Evolutionary conservation across 441 rosid species (phyloP).

Genomic region (Syzygium syzygioides): DNA sequence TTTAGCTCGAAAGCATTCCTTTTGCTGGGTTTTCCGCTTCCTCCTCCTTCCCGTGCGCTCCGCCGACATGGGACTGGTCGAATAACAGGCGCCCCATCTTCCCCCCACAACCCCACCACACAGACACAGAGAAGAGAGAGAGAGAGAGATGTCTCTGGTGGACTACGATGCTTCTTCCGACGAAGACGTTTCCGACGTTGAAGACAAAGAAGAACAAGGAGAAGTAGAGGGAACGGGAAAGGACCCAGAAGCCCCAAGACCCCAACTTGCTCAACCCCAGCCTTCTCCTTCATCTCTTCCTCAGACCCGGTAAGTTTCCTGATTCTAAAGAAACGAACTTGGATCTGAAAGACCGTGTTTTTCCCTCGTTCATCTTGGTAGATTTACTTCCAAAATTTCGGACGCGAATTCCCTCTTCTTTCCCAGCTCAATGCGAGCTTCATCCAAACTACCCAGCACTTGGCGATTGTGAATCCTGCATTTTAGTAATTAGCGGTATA

Average conservation of each 20-base stretch:
- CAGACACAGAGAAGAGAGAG: background rate
- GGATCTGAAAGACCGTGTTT: background rate
- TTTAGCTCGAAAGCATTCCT: background rate
- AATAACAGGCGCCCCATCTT: background rate
- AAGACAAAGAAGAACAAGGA: slow-evolving; percentile 1
- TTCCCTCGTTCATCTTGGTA: background rate
- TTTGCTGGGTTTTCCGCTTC: background rate
- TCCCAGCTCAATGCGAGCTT: background rate
- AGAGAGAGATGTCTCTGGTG: slow-evolving; percentile 42
- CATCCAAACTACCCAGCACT: background rate
- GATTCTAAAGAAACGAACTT: background rate
- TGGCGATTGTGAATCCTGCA: background rate
- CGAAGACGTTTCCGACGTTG: slow-evolving; percentile 38
- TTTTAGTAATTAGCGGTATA: background rate
- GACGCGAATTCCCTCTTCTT: background rate
- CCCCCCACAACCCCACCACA: background rate
- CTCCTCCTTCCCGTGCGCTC: background rate
- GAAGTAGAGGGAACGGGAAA: slow-evolving; percentile 1
- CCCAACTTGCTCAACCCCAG: background rate
- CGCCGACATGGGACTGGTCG: background rate
- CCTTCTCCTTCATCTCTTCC: slow-evolving; percentile 15
- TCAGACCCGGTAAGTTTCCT: slow-evolving; percentile 21
- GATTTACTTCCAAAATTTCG: background rate
- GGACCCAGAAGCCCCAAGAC: background rate
- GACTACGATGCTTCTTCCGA: slow-evolving; percentile 67